A percentile compares a stretch with the other conserved stretches of the same genome.
Conservation (phyloP, 305 asterid species). For the Plantago lanceolata region DNA sequence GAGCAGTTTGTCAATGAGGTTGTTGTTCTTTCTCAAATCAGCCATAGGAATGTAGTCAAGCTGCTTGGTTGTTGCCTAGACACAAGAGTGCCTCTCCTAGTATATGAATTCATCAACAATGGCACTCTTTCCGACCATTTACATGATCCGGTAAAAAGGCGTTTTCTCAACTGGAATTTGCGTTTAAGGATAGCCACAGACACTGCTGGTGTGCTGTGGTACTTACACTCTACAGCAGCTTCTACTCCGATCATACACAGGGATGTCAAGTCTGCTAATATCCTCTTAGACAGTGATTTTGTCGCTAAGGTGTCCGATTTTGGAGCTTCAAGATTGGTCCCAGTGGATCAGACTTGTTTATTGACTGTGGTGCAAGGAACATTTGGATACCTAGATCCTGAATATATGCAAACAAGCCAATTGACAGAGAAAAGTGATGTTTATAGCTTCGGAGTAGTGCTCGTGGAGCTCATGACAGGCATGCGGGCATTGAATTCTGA, state of each 20-base stretch:
- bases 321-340: slow-evolving; percentile 30
- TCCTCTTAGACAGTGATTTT: slow-evolving; percentile 22
- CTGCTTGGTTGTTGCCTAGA: slow-evolving; percentile 25
- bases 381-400: slow-evolving; percentile 30
- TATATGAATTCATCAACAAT: slow-evolving; percentile 11
- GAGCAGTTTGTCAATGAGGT: slow-evolving; percentile 27
- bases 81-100: slow-evolving; percentile 12
- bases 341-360: slow-evolving; percentile 20
- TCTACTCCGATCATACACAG: slow-evolving; percentile 38
- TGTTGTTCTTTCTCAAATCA: slow-evolving; percentile 21
- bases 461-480: slow-evolving; percentile 28
- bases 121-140: slow-evolving; percentile 15
- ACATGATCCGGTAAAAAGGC: neutral
- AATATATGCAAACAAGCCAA: slow-evolving; percentile 27
- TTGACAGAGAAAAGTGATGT: slow-evolving; percentile 31
- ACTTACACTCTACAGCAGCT: slow-evolving; percentile 30
- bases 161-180: slow-evolving; percentile 20
- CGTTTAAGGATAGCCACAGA: slow-evolving; percentile 34
- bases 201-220: slow-evolving; percentile 28
- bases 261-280: slow-evolving; percentile 32
- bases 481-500: slow-evolving; percentile 20
- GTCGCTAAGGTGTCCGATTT: slow-evolving; percentile 29
- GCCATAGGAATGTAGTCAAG: slow-evolving; percentile 24
- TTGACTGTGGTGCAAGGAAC: slow-evolving; percentile 27
- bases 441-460: slow-evolving; percentile 35